Base-by-base conservation (phyloP, 306 rosid genomes). In the Prunus padus region DNA sequence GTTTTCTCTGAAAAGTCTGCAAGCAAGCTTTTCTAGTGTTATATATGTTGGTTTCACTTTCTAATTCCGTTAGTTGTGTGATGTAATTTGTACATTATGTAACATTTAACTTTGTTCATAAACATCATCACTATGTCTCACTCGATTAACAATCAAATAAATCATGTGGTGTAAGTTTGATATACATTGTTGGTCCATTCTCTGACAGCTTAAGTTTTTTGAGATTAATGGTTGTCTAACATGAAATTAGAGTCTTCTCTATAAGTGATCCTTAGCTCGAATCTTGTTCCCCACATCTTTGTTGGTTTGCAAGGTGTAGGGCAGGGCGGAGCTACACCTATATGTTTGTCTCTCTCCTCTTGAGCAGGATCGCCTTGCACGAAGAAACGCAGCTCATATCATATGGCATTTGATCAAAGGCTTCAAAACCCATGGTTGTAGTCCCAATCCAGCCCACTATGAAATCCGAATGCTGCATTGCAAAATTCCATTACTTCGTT, bases 1-100 rank as follows among this genome's bases (percentile, higher is more conserved):
- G 57, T 54, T 54, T 47, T 37, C 67, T 19, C 37, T 4, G 80
- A 88, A 68, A 92, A 86, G 62, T 84, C 79, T 70, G 97, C 91
- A 56, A 84, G 93, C 89, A 92, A 90, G 74, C 87, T 87, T 72
- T 92, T 88, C 76, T 87, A 83, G 82, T 46, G 23, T n/a, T 22
- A 1, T 30, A 26, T 11, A 5, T 22, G 5, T 65, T 28, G 25
- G 31, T 26, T 81, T 57, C 51, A 23, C 33, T 33, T 19, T 49
- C 19, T 16, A 67, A 12, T 28, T 69, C 11, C 59, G 13, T 49
- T 5, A 25, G 2, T 51, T 76, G 45, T 71, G 83, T 75, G 67
- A 73, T 80, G 44, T 14, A 60, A 61, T 10, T 31, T 84, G 67
- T 7, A 46, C 15, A 37, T 51, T 14, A 19, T 76, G 8, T 14